A percentile compares a stretch with the other conserved stretches of the same genome.
Evolutionary conservation across 495 filamentous ascomycete species (phyloP).

Genomic region (Aspergillus conjunctus): DNA sequence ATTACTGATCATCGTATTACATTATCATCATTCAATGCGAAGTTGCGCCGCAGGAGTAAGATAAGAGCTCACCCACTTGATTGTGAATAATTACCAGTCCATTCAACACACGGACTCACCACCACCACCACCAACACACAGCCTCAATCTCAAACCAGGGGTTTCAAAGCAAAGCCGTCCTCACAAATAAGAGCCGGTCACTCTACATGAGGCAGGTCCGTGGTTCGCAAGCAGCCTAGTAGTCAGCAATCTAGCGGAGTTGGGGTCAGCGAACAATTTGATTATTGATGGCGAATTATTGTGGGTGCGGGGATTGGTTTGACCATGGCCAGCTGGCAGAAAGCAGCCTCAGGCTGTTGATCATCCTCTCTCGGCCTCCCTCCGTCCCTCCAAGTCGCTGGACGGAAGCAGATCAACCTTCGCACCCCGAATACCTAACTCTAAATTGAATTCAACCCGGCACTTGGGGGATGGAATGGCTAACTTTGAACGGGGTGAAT

Average conservation of each 20-base stretch:
- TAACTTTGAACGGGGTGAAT: background rate
- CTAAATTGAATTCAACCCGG: background rate
- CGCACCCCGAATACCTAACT: too few species aligned
- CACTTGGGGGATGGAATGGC: background rate
- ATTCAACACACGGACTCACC: background rate
- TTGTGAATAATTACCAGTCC: background rate
- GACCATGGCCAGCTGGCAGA: background rate
- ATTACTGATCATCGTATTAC: too few species aligned
- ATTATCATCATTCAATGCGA: background rate
- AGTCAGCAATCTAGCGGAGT: background rate
- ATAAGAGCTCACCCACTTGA: background rate
- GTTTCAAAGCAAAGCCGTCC: background rate
- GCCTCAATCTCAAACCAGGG: background rate
- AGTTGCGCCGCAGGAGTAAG: conserved; percentile 1
- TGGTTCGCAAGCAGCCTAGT: conserved; percentile 1
- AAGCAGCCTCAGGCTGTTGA: conserved; percentile 3
- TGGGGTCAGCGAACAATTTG: background rate
- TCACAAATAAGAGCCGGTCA: background rate
- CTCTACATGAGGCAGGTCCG: conserved; percentile 5
- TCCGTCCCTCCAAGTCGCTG: background rate
- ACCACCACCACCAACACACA: background rate
- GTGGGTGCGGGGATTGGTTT: background rate
- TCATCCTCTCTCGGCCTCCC: background rate
- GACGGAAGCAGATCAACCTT: background rate
- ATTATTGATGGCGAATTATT: conserved; percentile 2